phyloP scores from a whole-genome alignment of 2,329 filamentous ascomycete species.

The Coniochaeta sp. region DNA sequence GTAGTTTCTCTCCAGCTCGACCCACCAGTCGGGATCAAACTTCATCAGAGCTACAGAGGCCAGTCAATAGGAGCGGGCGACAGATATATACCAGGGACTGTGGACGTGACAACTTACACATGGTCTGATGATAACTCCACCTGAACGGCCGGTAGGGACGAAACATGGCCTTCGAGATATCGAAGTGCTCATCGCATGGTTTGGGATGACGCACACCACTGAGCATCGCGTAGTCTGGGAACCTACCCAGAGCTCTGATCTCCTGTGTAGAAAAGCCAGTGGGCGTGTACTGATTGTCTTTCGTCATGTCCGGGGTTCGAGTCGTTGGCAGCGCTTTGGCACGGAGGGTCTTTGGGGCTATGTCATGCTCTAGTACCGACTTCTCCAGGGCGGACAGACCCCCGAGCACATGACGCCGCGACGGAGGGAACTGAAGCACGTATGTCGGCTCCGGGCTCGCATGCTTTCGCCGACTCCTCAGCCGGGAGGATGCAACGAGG shows the following conservation, averaged over 20 bases:
- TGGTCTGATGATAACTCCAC: slow-evolving; percentile 84
- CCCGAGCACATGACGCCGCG: slow-evolving; percentile 10
- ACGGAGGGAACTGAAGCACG: slow-evolving; percentile 10
- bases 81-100: too few relatives aligned
- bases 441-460: slow-evolving; percentile 4
- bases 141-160: slow-evolving; percentile 75
- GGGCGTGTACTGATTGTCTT: slow-evolving; percentile 15
- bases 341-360: slow-evolving; percentile 5
- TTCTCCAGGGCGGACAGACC: slow-evolving; percentile 8
- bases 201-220: slow-evolving; percentile 67
- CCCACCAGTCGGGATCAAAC: slow-evolving; percentile 77
- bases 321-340: slow-evolving; percentile 19
- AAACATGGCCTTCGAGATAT: slow-evolving; percentile 60
- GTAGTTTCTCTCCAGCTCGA: slow-evolving; percentile 79
- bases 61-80: not conserved
- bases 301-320: slow-evolving; percentile 6
- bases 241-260: slow-evolving; percentile 63
- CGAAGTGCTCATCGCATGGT: slow-evolving; percentile 52
- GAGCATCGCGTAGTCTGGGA: slow-evolving; percentile 70
- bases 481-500: not conserved
- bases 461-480: not conserved
- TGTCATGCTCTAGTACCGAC: not conserved
- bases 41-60: slow-evolving; percentile 54
- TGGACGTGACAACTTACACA: slow-evolving; percentile 69
- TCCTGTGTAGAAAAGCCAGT: slow-evolving; percentile 67